Percentiles rank a stretch among this genome's conserved stretches.
Conservation (phyloP, 208 protist genomes). For the Trypanosoma grayi region DNA sequence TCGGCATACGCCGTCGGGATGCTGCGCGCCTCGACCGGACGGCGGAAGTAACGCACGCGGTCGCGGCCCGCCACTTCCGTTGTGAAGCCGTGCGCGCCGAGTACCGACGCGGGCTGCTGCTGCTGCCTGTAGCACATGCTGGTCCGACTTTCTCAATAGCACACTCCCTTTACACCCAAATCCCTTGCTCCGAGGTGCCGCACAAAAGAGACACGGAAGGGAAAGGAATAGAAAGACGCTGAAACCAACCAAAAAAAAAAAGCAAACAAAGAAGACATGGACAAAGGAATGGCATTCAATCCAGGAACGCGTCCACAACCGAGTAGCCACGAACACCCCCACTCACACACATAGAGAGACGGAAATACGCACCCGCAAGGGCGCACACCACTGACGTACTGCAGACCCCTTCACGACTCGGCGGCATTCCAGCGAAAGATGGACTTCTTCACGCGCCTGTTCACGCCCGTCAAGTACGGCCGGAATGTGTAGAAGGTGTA, state of each 20-base stretch:
- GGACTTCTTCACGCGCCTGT: constrained; percentile 49
- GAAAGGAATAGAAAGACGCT: no score
- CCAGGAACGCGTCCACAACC: no score
- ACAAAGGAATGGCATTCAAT: no score
- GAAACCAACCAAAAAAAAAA: not conserved
- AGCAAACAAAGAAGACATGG: not conserved
- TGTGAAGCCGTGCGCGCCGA: constrained; percentile 49
- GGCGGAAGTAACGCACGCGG: constrained; percentile 84
- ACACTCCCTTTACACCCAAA: no score
- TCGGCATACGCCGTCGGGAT: constrained; percentile 21
- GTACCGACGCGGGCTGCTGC: constrained; percentile 22
- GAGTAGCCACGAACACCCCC: no score
- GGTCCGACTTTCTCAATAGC: not conserved
- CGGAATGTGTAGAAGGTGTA: constrained; percentile 71
- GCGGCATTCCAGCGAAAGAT: constrained; percentile 66
- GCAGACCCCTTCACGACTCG: constrained; percentile 39
- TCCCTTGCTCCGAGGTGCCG: no score
- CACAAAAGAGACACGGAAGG: no score
- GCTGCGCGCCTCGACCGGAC: constrained; percentile 60
- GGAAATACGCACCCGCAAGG: not conserved
- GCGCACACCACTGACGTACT: not conserved
- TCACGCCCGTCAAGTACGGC: constrained; percentile 54
- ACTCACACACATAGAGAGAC: not conserved
- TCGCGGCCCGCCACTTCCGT: constrained; percentile 85
- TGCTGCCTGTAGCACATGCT: constrained; percentile 27